Conservation (phyloP, 2,329 filamentous ascomycete species). For the Cladobotryum mycophilum region DNA sequence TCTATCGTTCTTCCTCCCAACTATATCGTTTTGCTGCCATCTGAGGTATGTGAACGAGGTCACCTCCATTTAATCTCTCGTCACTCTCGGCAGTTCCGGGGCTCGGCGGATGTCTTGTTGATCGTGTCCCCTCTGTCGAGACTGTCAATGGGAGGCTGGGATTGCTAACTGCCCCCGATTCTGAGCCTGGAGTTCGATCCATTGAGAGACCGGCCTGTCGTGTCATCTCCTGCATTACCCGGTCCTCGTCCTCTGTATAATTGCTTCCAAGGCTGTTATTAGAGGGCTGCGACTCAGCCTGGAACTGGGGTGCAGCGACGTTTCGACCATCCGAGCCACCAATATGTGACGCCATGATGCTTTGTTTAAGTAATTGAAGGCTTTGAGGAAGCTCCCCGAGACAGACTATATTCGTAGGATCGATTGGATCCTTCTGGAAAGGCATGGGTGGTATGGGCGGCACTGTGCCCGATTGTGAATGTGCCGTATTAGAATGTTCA, state of each 20-base stretch:
- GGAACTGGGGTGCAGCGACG: conserved; percentile 4
- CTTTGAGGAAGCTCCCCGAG: conserved; percentile 49
- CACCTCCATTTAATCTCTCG: conserved; percentile 39
- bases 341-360: conserved; percentile 9
- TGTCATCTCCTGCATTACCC: conserved; percentile 23
- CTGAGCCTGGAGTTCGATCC: background rate
- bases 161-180: background rate
- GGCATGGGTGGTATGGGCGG: conserved; percentile 9
- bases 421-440: conserved; percentile 46
- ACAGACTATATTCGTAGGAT: conserved; percentile 47
- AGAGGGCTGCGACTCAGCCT: conserved; percentile 14
- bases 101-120: background rate
- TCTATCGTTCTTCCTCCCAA: conserved; percentile 39
- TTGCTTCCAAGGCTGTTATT: conserved; percentile 47
- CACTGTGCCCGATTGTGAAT: background rate
- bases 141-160: background rate
- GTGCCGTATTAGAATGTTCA: background rate
- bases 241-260: conserved; percentile 49
- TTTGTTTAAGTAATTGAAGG: conserved; percentile 25
- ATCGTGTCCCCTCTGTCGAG: conserved; percentile 4
- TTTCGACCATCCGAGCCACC: conserved; percentile 6
- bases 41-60: conserved; percentile 47
- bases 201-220: conserved; percentile 18
- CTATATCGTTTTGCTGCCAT: conserved; percentile 44
- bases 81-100: conserved; percentile 21